Percentiles rank a stretch among this genome's conserved stretches.
Conservation (phyloP, 75 land plant species). For the Azolla pinnata region DNA sequence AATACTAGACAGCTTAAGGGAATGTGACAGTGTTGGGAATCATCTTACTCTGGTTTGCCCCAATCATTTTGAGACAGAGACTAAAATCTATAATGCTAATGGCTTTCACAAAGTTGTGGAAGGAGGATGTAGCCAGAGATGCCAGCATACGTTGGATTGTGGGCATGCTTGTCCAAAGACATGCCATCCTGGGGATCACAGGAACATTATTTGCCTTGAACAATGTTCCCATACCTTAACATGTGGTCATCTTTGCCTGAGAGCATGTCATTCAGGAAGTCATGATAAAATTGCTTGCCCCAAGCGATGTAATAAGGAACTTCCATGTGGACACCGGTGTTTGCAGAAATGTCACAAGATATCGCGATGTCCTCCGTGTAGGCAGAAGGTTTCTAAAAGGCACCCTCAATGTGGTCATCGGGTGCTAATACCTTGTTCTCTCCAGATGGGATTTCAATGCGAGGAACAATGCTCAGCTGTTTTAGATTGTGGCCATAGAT, state of each 20-base stretch:
- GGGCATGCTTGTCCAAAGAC: conserved; percentile 19
- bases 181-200: conserved; percentile 28
- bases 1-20: conserved; percentile 5
- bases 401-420: conserved; percentile 11
- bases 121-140: conserved; percentile 14
- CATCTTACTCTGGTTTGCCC: conserved; percentile 14
- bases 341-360: conserved; percentile 11
- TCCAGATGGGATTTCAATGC: neutral
- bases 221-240: conserved; percentile 4
- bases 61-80: conserved; percentile 13
- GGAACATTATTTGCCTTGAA: conserved; percentile 4
- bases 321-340: conserved; percentile 16
- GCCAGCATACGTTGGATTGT: conserved; percentile 14
- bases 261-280: conserved; percentile 22
- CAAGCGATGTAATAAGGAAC: conserved; percentile 9
- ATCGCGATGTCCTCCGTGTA: conserved; percentile 11
- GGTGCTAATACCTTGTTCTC: neutral
- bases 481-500: conserved; percentile 6
- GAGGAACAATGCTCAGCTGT: conserved; percentile 5
- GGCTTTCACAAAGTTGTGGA: conserved; percentile 17
- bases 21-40: conserved; percentile 9
- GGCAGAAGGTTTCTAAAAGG: neutral
- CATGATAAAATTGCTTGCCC: conserved; percentile 13
- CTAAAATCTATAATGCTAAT: conserved; percentile 11
- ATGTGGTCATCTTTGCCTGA: conserved; percentile 15